Percentiles rank a stretch among this genome's conserved stretches.
Conservation (phyloP, 1,139 yeast genomes). For the Yamadazyma atlantica region DNA sequence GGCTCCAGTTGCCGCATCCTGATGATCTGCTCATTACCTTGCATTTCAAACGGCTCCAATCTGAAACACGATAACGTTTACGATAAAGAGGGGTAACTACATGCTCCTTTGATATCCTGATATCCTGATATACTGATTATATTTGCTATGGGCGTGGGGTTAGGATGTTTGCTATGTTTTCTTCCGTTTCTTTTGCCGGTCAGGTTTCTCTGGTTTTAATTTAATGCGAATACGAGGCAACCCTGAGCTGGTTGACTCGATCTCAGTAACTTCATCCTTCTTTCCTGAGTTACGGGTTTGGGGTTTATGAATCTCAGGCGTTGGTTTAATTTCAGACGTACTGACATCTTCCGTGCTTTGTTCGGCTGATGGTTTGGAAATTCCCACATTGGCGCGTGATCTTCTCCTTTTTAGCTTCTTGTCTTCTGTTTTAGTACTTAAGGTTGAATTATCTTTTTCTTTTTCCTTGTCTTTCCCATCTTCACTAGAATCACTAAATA, state of each 20-base stretch:
- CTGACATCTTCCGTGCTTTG: no score
- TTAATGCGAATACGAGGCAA: neutral
- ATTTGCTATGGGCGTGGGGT: neutral
- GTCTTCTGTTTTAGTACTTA: slow-evolving; percentile 6
- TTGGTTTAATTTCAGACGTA: no score
- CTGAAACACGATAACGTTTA: no score
- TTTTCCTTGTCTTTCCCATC: slow-evolving; percentile 23
- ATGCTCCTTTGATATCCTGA: no score
- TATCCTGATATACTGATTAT: neutral
- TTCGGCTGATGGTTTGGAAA: no score
- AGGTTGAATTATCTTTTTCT: neutral
- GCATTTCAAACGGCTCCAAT: no score
- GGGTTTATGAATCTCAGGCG: slow-evolving; percentile 1
- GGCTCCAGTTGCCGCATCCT: no score
- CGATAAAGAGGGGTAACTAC: no score
- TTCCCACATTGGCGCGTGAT: slow-evolving; percentile 26
- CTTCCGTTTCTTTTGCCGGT: neutral
- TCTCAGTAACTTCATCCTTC: neutral
- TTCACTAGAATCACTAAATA: slow-evolving; percentile 21
- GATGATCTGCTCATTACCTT: no score
- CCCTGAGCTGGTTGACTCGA: neutral
- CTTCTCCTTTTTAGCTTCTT: slow-evolving; percentile 24
- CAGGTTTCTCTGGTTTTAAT: neutral
- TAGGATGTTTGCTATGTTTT: no score
- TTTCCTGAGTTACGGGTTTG: neutral